Conservation (phyloP, 805 yeast species). For the Saccharomycopsis olivae region DNA sequence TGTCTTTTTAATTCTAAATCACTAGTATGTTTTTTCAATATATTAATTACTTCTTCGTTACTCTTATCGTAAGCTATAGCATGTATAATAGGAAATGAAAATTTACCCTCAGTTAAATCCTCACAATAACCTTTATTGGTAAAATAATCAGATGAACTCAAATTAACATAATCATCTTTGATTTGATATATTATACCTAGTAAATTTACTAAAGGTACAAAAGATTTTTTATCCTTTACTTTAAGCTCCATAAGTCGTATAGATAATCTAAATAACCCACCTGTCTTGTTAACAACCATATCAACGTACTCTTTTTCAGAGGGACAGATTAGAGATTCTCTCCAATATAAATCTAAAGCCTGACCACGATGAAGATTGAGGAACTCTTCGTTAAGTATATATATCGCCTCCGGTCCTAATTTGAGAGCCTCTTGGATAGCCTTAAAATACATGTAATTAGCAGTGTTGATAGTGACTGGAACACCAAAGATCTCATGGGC, state of each 20-base stretch:
- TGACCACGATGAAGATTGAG: constrained; percentile 81
- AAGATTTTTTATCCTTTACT: constrained; percentile 19
- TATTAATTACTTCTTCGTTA: constrained; percentile 35
- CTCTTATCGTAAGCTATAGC: constrained; percentile 31
- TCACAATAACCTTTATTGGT: constrained; percentile 71
- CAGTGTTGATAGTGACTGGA: constrained; percentile 73
- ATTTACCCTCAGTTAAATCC: constrained; percentile 83
- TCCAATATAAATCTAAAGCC: constrained; percentile 82
- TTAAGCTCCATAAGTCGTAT: constrained; percentile 46
- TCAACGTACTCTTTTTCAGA: constrained; percentile 51
- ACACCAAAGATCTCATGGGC: constrained; percentile 72
- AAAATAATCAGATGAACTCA: constrained; percentile 40
- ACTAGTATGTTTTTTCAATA: constrained; percentile 41
- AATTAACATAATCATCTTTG: constrained; percentile 72
- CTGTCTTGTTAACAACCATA: constrained; percentile 86
- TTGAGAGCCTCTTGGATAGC: constrained; percentile 44
- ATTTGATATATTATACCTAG: constrained; percentile 82
- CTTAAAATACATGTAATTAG: constrained; percentile 71
- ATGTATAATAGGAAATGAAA: constrained; percentile 78
- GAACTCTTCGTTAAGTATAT: constrained; percentile 59
- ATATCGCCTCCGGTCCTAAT: constrained; percentile 26
- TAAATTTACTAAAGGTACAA: constrained; percentile 57
- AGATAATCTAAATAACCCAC: constrained; percentile 75
- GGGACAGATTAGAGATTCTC: constrained; percentile 55
- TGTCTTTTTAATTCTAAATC: constrained; percentile 39